Evolutionary conservation across 1,139 yeast genomes (phyloP).

Genomic region (Kazachstania sp.): DNA sequence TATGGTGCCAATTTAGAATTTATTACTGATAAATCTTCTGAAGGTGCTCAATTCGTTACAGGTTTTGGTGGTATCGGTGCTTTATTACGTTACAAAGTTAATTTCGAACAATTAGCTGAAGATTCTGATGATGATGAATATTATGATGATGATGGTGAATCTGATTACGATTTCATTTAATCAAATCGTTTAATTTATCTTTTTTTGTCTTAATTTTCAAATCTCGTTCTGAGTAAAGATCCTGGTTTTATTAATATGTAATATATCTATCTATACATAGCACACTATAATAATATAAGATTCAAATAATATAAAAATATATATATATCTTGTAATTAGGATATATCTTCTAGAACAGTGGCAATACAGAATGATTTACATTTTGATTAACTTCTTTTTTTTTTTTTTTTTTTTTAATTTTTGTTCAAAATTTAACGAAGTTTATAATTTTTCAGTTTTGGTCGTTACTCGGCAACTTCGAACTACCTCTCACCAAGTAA

Average conservation of each 20-base stretch:
- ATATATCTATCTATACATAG: too few relatives aligned
- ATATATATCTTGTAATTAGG: too few relatives aligned
- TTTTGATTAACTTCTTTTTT: too few relatives aligned
- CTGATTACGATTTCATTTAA: conserved; percentile 34
- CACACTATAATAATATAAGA: too few relatives aligned
- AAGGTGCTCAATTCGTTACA: conserved; percentile 95
- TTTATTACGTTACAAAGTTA: conserved; percentile 86
- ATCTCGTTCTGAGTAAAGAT: not conserved
- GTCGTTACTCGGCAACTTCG: not conserved
- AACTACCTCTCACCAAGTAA: not conserved
- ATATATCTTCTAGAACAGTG: too few relatives aligned
- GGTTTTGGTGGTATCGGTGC: conserved; percentile 99
- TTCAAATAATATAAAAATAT: too few relatives aligned
- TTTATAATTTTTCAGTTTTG: not conserved
- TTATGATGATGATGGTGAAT: conserved; percentile 66
- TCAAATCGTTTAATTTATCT: not conserved
- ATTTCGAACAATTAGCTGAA: conserved; percentile 88
- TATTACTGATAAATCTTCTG: conserved; percentile 92
- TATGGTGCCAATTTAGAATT: conserved; percentile 94
- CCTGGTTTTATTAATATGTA: not conserved
- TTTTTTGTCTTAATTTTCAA: too few relatives aligned
- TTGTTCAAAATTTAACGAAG: not conserved
- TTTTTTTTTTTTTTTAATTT: not conserved
- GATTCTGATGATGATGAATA: conserved; percentile 89
- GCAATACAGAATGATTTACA: too few relatives aligned